A percentile compares a stretch with the other conserved stretches of the same genome.
phyloP scores from a whole-genome alignment of 2,329 filamentous ascomycete genomes.

The Septoria petroselini region DNA sequence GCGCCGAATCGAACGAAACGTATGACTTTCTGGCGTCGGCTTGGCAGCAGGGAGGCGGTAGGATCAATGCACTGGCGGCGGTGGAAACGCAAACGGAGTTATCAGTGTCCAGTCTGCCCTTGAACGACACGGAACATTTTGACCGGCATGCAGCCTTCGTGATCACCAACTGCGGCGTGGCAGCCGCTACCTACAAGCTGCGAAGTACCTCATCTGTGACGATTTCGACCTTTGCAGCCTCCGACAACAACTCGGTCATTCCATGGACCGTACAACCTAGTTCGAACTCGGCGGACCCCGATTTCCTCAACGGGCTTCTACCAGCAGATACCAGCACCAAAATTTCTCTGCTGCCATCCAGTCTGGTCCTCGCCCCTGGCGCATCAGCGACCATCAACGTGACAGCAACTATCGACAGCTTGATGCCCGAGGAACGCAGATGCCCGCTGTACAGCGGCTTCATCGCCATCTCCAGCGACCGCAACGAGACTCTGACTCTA shows the following conservation, averaged over 20 bases:
- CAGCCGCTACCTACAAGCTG: background rate
- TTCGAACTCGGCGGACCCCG: background rate
- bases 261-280: too few relatives aligned
- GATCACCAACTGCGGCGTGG: background rate
- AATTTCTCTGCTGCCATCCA: too few relatives aligned
- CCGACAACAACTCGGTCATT: too few relatives aligned
- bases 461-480: background rate
- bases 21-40: background rate
- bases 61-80: background rate
- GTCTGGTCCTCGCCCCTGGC: background rate
- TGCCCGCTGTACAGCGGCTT: background rate
- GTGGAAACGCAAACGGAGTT: background rate
- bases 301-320: background rate
- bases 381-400: background rate
- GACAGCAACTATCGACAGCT: background rate
- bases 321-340: too few relatives aligned
- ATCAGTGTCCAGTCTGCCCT: background rate
- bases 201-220: background rate
- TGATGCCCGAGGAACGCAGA: background rate
- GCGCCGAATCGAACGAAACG: background rate
- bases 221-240: too few relatives aligned
- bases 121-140: background rate
- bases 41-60: background rate
- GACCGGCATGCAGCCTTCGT: background rate
- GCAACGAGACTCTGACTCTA: background rate